phyloP scores from a whole-genome alignment of 164 flowering plant genomes.

The Chimonanthus praecox region DNA sequence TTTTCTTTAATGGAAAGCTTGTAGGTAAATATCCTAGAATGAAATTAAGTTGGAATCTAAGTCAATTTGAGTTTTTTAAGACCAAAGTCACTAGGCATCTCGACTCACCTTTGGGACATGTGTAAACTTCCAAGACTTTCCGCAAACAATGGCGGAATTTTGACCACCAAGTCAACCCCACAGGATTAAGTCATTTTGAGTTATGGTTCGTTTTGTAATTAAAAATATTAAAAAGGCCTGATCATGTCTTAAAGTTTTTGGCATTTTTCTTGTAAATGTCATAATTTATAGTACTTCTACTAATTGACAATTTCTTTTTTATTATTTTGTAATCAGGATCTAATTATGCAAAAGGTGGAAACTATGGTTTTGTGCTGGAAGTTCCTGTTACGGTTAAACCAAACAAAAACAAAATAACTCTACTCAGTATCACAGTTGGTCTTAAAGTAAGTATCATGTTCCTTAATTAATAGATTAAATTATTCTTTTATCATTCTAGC shows the following conservation, averaged over 20 bases:
- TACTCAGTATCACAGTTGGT: conserved; percentile 63
- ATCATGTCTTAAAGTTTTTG: neutral
- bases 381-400: conserved; percentile 23
- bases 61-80: neutral
- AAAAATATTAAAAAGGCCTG: neutral
- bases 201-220: neutral
- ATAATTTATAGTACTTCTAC: neutral
- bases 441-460: conserved; percentile 24
- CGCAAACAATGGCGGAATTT: neutral
- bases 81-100: too few relatives aligned
- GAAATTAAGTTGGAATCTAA: too few relatives aligned
- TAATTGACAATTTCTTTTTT: neutral
- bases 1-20: neutral
- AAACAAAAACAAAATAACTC: conserved; percentile 39
- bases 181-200: neutral
- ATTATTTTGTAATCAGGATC: neutral
- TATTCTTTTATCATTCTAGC: neutral
- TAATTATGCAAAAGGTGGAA: neutral
- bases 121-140: too few relatives aligned
- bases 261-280: neutral
- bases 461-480: neutral
- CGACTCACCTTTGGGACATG: too few relatives aligned
- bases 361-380: conserved; percentile 14
- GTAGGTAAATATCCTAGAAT: neutral
- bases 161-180: neutral